phyloP scores from a whole-genome alignment of 495 filamentous ascomycete species.

The Aspergillus sparsus region DNA sequence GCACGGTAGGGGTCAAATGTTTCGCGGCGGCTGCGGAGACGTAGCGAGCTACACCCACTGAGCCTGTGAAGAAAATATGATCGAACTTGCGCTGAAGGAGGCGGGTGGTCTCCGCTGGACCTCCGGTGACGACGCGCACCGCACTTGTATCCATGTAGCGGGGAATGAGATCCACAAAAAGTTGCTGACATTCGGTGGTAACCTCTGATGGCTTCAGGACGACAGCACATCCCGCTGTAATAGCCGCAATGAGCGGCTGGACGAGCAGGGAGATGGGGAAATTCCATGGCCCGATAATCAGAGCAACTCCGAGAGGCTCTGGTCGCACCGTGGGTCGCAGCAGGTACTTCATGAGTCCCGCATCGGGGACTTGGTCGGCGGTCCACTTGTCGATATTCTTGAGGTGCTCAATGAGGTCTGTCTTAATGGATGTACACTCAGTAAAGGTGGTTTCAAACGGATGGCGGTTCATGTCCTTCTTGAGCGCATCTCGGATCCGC shows the following conservation, averaged over 20 bases:
- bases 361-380: constrained; percentile 66
- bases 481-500: constrained; percentile 63
- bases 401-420: constrained; percentile 70
- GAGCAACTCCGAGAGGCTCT: constrained; percentile 75
- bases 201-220: constrained; percentile 84
- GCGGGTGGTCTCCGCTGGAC: constrained; percentile 68
- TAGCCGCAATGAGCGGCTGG: constrained; percentile 77
- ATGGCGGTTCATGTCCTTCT: constrained; percentile 70
- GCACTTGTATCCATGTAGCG: constrained; percentile 66
- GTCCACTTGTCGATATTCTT: constrained; percentile 72
- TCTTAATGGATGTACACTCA: constrained; percentile 65
- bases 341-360: constrained; percentile 50
- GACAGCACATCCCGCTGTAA: constrained; percentile 79
- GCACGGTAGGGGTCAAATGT: constrained; percentile 76
- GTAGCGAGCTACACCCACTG: constrained; percentile 68
- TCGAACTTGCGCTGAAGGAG: constrained; percentile 83
- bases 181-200: constrained; percentile 57
- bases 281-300: constrained; percentile 91
- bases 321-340: constrained; percentile 54
- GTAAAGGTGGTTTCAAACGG: constrained; percentile 62
- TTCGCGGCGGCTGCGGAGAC: constrained; percentile 86
- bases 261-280: constrained; percentile 75
- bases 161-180: constrained; percentile 70
- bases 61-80: constrained; percentile 92
- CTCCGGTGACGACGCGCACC: constrained; percentile 74